phyloP scores from a whole-genome alignment of 2,329 filamentous ascomycete species.

The Sodiomyces alkalinus region DNA sequence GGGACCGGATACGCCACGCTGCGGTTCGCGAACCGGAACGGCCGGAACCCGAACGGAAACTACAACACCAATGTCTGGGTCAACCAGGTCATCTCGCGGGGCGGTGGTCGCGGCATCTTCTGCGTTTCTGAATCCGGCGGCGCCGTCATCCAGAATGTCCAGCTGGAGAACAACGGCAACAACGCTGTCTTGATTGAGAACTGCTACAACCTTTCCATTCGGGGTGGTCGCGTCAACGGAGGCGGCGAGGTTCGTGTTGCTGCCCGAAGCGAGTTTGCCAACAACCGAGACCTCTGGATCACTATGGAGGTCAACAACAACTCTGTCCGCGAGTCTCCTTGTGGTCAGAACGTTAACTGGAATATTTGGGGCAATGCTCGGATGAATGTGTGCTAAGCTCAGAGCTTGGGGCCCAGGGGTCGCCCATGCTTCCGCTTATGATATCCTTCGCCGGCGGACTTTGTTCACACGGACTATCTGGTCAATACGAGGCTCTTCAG shows the following conservation, averaged over 20 bases:
- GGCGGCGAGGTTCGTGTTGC: conserved; percentile 40
- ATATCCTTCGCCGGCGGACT: no score
- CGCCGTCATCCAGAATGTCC: conserved; percentile 31
- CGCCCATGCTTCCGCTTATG: no score
- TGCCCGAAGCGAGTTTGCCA: conserved; percentile 36
- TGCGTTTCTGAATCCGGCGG: conserved; percentile 41
- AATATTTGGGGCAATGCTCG: conserved; percentile 28
- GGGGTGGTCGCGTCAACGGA: conserved; percentile 32
- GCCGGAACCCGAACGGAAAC: conserved; percentile 27
- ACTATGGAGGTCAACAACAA: conserved; percentile 32
- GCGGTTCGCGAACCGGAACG: conserved; percentile 42
- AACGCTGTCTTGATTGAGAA: conserved; percentile 45
- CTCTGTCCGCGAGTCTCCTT: conserved; percentile 36
- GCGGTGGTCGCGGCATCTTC: conserved; percentile 41
- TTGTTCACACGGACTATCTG: no score
- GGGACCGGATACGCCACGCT: conserved; percentile 40
- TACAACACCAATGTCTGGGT: conserved; percentile 37
- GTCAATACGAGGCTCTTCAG: no score
- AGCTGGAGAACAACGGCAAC: conserved; percentile 36
- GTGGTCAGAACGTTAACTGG: conserved; percentile 36
- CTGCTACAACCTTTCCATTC: conserved; percentile 39
- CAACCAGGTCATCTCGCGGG: conserved; percentile 37
- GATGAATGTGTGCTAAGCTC: conserved; percentile 26
- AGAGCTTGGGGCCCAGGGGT: no score
- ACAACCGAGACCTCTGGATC: conserved; percentile 34